These are phyloP conservation scores for Ceratobasidium sp. DNA, from an alignment of 1,284 basidiomycete genomes.

Conservation along the genomic window DNA sequence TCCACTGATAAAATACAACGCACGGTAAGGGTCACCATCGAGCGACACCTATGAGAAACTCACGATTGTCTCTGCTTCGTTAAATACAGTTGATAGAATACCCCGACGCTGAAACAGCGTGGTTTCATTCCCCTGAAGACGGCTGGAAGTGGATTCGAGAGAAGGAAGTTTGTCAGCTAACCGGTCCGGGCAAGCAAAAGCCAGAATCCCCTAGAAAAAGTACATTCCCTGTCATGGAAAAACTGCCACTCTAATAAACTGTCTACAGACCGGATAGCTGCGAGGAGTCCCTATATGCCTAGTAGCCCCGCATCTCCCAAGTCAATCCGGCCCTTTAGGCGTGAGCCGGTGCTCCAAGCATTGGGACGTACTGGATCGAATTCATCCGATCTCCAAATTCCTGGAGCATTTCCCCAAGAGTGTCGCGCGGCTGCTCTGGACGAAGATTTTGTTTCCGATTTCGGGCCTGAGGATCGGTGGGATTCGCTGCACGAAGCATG, in stretches of 20 bases:
- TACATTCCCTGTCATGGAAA: not conserved
- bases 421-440: not conserved
- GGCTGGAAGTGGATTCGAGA: constrained; percentile 4
- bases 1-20: not conserved
- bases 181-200: not conserved
- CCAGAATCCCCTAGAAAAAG: constrained; percentile 2
- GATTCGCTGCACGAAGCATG: too few species aligned
- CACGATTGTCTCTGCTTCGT: not conserved
- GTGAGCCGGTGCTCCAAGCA: not conserved
- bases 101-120: not conserved
- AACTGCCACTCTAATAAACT: too few species aligned
- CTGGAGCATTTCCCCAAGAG: not conserved
- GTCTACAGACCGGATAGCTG: not conserved
- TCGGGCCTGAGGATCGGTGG: not conserved
- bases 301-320: not conserved
- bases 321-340: not conserved
- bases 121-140: not conserved
- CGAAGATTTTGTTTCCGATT: not conserved
- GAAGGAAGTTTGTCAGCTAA: not conserved
- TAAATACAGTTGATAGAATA: not conserved
- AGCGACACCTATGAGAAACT: not conserved
- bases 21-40: not conserved
- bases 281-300: not conserved
- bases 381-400: not conserved
- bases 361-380: too few species aligned